These are phyloP conservation scores for Phytopythium vexans DNA, from an alignment of 352 stramenopile species.

Conservation along the genomic window DNA sequence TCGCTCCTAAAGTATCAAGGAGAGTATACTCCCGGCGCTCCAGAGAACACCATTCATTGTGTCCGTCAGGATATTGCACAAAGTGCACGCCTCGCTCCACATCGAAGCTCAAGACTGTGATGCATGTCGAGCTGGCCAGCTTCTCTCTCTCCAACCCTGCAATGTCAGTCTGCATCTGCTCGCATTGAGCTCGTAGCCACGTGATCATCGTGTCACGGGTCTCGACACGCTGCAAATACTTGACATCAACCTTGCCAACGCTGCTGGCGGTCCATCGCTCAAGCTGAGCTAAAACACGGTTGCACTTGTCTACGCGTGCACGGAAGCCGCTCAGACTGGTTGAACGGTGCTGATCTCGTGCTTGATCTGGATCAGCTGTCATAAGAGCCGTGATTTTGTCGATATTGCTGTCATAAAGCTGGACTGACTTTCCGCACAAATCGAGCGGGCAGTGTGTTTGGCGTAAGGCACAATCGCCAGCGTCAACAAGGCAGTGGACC, in stretches of 20 bases:
- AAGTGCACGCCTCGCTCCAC: conserved; percentile 20
- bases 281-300: neutral
- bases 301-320: conserved; percentile 5
- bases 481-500: conserved; percentile 38
- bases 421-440: conserved; percentile 64
- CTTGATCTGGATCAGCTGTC: conserved; percentile 11
- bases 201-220: conserved; percentile 7
- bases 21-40: conserved; percentile 41
- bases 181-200: conserved; percentile 14
- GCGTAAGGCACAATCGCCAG: conserved; percentile 41
- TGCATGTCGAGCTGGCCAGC: neutral
- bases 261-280: neutral
- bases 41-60: conserved; percentile 43
- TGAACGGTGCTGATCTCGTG: neutral
- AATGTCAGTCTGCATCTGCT: conserved; percentile 5
- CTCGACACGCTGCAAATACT: conserved; percentile 1
- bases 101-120: conserved; percentile 3
- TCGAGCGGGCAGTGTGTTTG: conserved; percentile 45
- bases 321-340: conserved; percentile 12
- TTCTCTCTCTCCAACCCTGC: conserved; percentile 4
- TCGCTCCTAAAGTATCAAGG: conserved; percentile 3
- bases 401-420: conserved; percentile 30
- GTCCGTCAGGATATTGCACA: conserved; percentile 53
- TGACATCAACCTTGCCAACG: neutral
- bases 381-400: conserved; percentile 8